These are phyloP conservation scores for Mortierella sp. DNA, from an alignment of 371 early-diverging fungal species.

Conservation along the genomic window DNA sequence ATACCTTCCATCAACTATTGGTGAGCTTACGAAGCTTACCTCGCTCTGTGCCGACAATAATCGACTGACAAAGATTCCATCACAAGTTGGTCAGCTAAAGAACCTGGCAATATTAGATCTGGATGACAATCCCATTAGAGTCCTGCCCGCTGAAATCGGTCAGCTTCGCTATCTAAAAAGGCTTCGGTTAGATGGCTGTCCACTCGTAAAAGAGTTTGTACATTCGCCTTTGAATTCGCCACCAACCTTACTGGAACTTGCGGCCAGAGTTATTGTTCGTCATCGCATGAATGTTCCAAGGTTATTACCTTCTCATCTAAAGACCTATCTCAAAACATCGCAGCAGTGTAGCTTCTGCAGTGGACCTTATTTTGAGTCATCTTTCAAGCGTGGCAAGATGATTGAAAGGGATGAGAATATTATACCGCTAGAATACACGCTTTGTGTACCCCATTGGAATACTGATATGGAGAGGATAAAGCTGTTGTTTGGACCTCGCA, in stretches of 20 bases:
- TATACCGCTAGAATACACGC: constrained; percentile 77
- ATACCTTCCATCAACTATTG: constrained; percentile 71
- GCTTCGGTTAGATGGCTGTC: constrained; percentile 69
- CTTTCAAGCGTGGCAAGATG: constrained; percentile 68
- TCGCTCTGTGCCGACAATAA: constrained; percentile 69
- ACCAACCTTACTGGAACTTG: constrained; percentile 78
- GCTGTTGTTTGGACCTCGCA: constrained; percentile 64
- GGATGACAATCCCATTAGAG: constrained; percentile 71
- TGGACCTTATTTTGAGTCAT: constrained; percentile 87
- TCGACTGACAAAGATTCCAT: constrained; percentile 66
- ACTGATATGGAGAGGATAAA: constrained; percentile 75
- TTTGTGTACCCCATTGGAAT: constrained; percentile 84
- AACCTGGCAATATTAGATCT: constrained; percentile 74
- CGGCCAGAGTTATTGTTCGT: constrained; percentile 81
- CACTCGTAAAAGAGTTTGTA: constrained; percentile 56
- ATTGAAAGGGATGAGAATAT: constrained; percentile 70
- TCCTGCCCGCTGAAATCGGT: constrained; percentile 80
- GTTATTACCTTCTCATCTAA: constrained; percentile 64
- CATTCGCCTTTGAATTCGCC: constrained; percentile 59
- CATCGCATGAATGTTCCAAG: constrained; percentile 66
- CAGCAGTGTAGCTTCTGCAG: constrained; percentile 86
- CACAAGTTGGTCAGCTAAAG: constrained; percentile 65
- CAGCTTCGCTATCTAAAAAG: constrained; percentile 73
- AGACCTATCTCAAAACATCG: constrained; percentile 72
- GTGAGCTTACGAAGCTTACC: constrained; percentile 67